phyloP scores from a whole-genome alignment of 1,284 basidiomycete genomes.

The Cystobasidium sp. region DNA sequence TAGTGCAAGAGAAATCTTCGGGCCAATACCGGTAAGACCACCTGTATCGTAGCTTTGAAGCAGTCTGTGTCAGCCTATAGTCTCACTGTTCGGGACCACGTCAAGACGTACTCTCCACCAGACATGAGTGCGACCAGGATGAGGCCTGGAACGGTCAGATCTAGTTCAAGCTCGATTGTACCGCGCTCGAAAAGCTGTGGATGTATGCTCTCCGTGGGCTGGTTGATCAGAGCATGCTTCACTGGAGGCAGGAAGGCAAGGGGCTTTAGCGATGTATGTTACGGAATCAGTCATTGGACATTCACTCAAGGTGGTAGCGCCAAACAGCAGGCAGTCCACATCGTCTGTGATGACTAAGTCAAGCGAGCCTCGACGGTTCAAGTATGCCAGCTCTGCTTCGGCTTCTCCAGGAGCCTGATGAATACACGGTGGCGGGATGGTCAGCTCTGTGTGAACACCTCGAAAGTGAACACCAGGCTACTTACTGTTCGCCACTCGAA shows the following conservation, averaged over 20 bases:
- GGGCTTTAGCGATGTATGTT: neutral
- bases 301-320: slow-evolving; percentile 63
- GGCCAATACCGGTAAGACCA: slow-evolving; percentile 52
- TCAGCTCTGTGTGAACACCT: neutral
- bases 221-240: slow-evolving; percentile 55
- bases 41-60: slow-evolving; percentile 21
- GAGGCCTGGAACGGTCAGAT: slow-evolving; percentile 72
- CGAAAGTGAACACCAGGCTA: neutral
- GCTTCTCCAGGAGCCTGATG: slow-evolving; percentile 84
- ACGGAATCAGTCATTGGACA: neutral
- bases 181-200: slow-evolving; percentile 62
- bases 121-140: slow-evolving; percentile 83
- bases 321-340: slow-evolving; percentile 44
- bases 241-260: slow-evolving; percentile 3
- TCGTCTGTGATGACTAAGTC: slow-evolving; percentile 77
- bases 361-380: slow-evolving; percentile 78
- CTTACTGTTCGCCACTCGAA: slow-evolving; percentile 80
- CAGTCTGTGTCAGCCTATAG: neutral
- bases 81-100: slow-evolving; percentile 44
- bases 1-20: slow-evolving; percentile 59
- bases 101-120: slow-evolving; percentile 87
- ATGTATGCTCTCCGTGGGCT: slow-evolving; percentile 65
- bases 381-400: slow-evolving; percentile 89
- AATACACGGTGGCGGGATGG: slow-evolving; percentile 53
- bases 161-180: slow-evolving; percentile 65